Conservation (phyloP, 225 moss, liverwort and hornwort species). For the Straminergon stramineum region DNA sequence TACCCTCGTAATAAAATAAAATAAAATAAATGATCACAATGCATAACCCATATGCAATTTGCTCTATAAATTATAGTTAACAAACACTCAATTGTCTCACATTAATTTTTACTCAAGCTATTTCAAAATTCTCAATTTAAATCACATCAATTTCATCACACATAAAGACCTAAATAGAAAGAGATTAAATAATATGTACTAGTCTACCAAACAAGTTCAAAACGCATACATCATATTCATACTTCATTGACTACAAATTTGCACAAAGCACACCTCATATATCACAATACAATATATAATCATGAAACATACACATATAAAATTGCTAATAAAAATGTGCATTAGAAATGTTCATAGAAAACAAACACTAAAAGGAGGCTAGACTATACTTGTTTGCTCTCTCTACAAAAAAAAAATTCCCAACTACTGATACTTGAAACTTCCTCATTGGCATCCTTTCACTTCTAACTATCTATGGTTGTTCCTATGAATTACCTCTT, state of each 20-base stretch:
- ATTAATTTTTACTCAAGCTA: neutral
- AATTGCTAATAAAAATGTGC: neutral
- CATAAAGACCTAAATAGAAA: neutral
- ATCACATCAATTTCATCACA: neutral
- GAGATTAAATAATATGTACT: neutral
- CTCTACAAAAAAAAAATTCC: neutral
- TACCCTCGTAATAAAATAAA: neutral
- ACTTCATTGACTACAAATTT: neutral
- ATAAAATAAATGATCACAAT: neutral
- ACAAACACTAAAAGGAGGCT: accelerated
- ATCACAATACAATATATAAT: neutral
- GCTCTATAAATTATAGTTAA: neutral
- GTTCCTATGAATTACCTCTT: accelerated
- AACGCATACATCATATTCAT: neutral
- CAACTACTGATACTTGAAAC: neutral
- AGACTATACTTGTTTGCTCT: accelerated
- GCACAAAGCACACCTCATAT: neutral
- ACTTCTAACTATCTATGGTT: accelerated
- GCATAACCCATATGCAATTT: neutral
- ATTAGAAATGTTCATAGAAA: neutral
- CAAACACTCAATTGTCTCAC: neutral
- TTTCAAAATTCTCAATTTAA: too few species aligned
- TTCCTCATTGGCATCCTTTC: neutral
- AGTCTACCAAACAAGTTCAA: neutral
- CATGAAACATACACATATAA: accelerated